Percentiles rank a stretch among this genome's conserved stretches.
Evolutionary conservation across 768 basidiomycete species (phyloP).

Genomic region (Tubosaeta brunneosetosa): DNA sequence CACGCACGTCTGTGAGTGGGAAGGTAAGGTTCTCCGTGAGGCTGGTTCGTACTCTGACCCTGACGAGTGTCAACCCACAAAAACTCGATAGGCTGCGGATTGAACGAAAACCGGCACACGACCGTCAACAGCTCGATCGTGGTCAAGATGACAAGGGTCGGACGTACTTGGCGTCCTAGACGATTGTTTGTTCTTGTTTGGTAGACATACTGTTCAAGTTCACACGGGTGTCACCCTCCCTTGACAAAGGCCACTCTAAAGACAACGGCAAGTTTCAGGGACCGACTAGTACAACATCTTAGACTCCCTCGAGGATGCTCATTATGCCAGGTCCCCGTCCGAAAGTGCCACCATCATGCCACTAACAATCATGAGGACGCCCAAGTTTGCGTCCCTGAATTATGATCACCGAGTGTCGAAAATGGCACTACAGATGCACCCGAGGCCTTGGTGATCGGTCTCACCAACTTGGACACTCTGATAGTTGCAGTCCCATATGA

Average conservation of each 20-base stretch:
- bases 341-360: not conserved
- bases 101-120: not conserved
- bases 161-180: not conserved
- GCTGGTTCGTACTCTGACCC: constrained; percentile 3
- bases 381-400: not conserved
- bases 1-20: constrained; percentile 1
- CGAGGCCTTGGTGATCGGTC: constrained; percentile 4
- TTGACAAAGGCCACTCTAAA: too few relatives aligned
- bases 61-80: not conserved
- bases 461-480: not conserved
- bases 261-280: too few relatives aligned
- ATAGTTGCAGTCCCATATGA: constrained; percentile 1
- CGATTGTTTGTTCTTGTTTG: not conserved
- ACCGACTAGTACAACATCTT: too few relatives aligned
- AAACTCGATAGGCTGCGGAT: not conserved
- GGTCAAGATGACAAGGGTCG: not conserved
- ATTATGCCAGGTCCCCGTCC: not conserved
- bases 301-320: not conserved
- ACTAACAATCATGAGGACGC: not conserved
- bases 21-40: constrained; percentile 14
- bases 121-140: not conserved
- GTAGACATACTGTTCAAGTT: not conserved
- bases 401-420: not conserved
- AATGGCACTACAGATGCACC: not conserved
- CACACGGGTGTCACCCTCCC: too few relatives aligned